Conservation (phyloP, 495 filamentous ascomycete species). For the Penicillium ochrochloron region DNA sequence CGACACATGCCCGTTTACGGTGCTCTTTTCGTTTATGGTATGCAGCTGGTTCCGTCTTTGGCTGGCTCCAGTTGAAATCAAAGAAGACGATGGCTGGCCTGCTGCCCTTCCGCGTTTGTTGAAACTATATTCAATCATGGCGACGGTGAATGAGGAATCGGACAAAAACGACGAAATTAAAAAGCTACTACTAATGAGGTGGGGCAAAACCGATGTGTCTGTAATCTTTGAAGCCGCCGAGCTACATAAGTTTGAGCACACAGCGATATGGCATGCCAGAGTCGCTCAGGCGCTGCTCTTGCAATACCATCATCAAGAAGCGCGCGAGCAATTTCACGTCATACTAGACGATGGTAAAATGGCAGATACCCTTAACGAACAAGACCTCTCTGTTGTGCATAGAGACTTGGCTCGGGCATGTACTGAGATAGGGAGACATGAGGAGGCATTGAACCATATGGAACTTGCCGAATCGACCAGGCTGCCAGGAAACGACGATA, state of each 20-base stretch:
- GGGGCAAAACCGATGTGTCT: no score
- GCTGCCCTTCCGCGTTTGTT: neutral
- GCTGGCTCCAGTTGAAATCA: neutral
- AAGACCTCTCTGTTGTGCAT: neutral
- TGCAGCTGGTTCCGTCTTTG: neutral
- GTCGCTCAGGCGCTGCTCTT: neutral
- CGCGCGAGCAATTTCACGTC: neutral
- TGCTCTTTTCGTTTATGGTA: neutral
- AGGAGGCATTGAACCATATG: neutral
- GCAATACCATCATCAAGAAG: neutral
- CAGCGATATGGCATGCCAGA: neutral
- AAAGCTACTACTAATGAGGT: neutral
- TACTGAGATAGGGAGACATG: neutral
- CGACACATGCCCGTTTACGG: neutral
- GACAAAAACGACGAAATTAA: neutral
- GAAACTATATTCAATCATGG: neutral
- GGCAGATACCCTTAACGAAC: neutral
- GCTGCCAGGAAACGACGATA: neutral
- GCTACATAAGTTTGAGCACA: neutral
- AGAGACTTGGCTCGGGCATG: neutral
- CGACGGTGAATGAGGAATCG: neutral
- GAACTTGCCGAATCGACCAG: neutral
- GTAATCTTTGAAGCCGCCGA: neutral
- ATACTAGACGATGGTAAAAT: neutral
- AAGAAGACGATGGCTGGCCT: neutral